These are phyloP conservation scores for Rosellinia necatrix DNA, from an alignment of 2,329 filamentous ascomycete species.

Conservation along the genomic window DNA sequence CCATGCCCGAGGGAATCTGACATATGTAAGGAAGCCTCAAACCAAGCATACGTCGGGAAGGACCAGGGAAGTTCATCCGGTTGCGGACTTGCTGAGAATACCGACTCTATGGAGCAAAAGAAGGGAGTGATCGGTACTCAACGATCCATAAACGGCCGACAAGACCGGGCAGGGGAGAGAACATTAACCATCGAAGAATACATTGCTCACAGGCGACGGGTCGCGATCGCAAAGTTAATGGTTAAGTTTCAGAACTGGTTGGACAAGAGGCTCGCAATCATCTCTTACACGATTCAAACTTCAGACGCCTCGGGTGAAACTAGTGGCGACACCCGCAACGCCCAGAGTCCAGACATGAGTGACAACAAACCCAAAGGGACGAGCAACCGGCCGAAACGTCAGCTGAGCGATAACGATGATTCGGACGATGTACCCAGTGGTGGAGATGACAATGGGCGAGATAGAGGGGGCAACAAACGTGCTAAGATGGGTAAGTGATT, in stretches of 20 bases:
- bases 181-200: constrained; percentile 37
- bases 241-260: constrained; percentile 38
- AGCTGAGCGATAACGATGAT: constrained; percentile 35
- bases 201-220: constrained; percentile 34
- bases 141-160: constrained; percentile 34
- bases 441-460: constrained; percentile 38
- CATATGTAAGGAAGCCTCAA: constrained; percentile 29
- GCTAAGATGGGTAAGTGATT: constrained; percentile 38
- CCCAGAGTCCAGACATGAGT: constrained; percentile 6
- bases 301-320: constrained; percentile 33
- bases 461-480: constrained; percentile 44
- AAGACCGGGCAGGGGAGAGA: constrained; percentile 28
- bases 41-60: constrained; percentile 27
- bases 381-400: constrained; percentile 36
- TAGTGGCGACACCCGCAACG: constrained; percentile 6
- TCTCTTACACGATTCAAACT: constrained; percentile 38
- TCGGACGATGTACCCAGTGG: constrained; percentile 36
- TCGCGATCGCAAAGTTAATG: constrained; percentile 37
- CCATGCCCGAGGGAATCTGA: constrained; percentile 29
- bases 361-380: constrained; percentile 24
- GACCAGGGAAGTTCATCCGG: constrained; percentile 26
- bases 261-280: constrained; percentile 37
- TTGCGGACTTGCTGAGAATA: constrained; percentile 21
- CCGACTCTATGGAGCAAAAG: constrained; percentile 38
- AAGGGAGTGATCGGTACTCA: constrained; percentile 33